phyloP scores from a whole-genome alignment of 192 early-diverging fungal species.

The Globomyces pollinis-pini region DNA sequence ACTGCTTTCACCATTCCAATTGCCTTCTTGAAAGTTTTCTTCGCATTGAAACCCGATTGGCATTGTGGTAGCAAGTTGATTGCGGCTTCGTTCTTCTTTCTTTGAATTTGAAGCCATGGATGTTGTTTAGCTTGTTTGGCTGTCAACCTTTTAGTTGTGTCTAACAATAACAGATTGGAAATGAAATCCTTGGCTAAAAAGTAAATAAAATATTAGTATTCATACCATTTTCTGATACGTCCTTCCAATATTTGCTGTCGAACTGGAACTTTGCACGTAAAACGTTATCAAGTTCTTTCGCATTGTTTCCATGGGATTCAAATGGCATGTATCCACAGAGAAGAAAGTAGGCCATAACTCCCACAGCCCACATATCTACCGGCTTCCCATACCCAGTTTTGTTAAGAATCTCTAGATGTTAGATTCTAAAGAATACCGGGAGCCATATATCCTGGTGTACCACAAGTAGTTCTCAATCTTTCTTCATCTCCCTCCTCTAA shows the following conservation, averaged over 20 bases:
- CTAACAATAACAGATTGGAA: conserved; percentile 50
- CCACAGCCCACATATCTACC: conserved; percentile 93
- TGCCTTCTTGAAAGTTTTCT: conserved; percentile 52
- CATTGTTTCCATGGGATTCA: conserved; percentile 25
- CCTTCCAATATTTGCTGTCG: conserved; percentile 50
- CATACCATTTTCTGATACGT: conserved; percentile 57
- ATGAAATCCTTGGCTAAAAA: conserved; percentile 71
- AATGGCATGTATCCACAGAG: conserved; percentile 57
- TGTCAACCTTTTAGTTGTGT: conserved; percentile 64
- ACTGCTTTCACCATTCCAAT: conserved; percentile 56
- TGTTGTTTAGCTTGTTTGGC: conserved; percentile 67
- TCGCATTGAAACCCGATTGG: conserved; percentile 65
- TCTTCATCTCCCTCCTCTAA: conserved; percentile 39
- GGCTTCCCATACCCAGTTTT: conserved; percentile 77
- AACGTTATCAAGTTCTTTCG: conserved; percentile 38
- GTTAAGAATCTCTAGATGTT: conserved; percentile 63
- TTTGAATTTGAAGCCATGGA: conserved; percentile 56
- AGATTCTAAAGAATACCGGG: conserved; percentile 4
- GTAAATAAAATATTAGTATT: no score
- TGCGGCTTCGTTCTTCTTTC: conserved; percentile 35
- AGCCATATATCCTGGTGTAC: conserved; percentile 67
- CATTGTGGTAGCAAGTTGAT: conserved; percentile 79
- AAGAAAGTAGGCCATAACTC: conserved; percentile 84
- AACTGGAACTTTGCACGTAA: conserved; percentile 37
- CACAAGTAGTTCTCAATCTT: conserved; percentile 73